phyloP scores from a whole-genome alignment of 2,329 filamentous ascomycete species.

The Fusarium hainanense region DNA sequence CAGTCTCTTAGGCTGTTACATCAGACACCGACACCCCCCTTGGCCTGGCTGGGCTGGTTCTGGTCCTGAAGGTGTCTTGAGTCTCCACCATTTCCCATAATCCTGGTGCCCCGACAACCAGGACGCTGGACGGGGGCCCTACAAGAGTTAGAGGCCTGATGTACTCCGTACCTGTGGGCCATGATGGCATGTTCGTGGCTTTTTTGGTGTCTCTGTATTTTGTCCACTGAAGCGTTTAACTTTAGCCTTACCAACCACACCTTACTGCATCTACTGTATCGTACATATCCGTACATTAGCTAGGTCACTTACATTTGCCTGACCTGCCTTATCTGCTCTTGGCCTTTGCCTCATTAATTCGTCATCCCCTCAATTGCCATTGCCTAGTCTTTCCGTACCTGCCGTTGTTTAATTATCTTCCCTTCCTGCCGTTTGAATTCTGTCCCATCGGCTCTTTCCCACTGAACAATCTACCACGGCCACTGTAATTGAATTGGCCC shows the following conservation, averaged over 20 bases:
- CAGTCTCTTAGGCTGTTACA: conserved; percentile 10
- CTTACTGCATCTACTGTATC: conserved; percentile 13
- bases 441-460: conserved; percentile 22
- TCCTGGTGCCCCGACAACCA: conserved; percentile 47
- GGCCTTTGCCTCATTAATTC: conserved; percentile 34
- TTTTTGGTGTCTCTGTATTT: conserved; percentile 7
- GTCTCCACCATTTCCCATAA: conserved; percentile 34
- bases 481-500: conserved; percentile 28
- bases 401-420: conserved; percentile 2
- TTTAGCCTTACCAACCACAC: conserved; percentile 9
- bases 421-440: conserved; percentile 30
- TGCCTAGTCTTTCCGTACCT: neutral
- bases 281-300: conserved; percentile 4
- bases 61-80: neutral
- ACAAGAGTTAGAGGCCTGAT: neutral
- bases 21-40: conserved; percentile 20
- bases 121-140: conserved; percentile 39
- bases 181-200: conserved; percentile 20
- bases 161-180: neutral
- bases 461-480: conserved; percentile 1
- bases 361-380: conserved; percentile 25
- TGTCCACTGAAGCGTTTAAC: conserved; percentile 9
- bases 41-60: neutral
- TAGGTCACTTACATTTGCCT: conserved; percentile 10
- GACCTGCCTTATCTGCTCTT: conserved; percentile 25